Base-by-base conservation (phyloP, 2,329 filamentous ascomycete species). In the Nemania sp. region DNA sequence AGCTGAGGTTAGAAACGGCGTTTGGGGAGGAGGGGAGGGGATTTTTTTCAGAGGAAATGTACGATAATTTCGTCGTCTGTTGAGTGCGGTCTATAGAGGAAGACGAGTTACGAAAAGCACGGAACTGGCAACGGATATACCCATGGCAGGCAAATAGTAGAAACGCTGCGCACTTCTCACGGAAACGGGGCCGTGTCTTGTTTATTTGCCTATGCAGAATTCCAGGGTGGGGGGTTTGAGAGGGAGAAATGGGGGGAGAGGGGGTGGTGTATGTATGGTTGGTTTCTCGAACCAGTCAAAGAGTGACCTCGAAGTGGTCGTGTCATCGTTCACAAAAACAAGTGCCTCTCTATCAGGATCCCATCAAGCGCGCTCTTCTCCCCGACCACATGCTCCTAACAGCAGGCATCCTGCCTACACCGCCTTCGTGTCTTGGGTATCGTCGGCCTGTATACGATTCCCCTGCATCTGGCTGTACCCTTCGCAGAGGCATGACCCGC, bases 201-300 rank as follows among this genome's bases (percentile, higher is more conserved):
- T 62, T 60, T 64, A 55, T 63, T 56, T 70, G 68, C 71, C 68
- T 73, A 74, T 73, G 70, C 70, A 73, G 71, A 73, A 74, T 71
- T 65, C 67, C 69, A 68, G 64, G 60, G 64, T 65, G 68, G 70
- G 69, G 68, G 70, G 69, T 68, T 65, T 68, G 66, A 62, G 64
- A 58, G 48, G 53, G 62, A 60, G 25, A 29, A 29, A 29, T 4
- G 25, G 25, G 25, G 25, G 25, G 25, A 7, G 25, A 29, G 25
- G 25, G 25, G 45, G 6, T 21, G 18, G 20, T 47, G 20, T 47
- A n/a, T 47, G 63, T 66, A 63, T 68, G 65, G 61, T 63, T 61
- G 60, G 61, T 60, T 63, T 59, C 58, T 58, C 53, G 56, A 65
- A 62, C 49, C 45, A 62, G 47, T 65, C 60, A 66, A 69, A 58